Base-by-base conservation (phyloP, 768 basidiomycete genomes). In the Podaxis rugospora region DNA sequence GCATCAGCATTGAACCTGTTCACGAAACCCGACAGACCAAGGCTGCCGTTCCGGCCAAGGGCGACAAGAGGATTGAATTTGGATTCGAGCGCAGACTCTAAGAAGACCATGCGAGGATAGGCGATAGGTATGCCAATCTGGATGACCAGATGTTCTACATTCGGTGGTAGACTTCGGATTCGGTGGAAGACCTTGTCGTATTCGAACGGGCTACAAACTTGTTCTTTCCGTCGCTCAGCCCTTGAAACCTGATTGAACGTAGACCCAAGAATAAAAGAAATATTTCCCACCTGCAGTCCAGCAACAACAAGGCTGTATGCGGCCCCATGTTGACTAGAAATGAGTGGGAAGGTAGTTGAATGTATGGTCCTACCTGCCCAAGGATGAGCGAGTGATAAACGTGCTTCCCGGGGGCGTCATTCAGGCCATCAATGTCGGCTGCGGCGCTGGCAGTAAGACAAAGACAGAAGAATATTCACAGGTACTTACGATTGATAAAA, bases 1-100 rank as follows among this genome's bases (percentile, higher is more conserved):
- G 95, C 91, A 47, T 92, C 91, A n/a, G 83, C 83, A 71, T 95
- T 94, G 73, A 94, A 95, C 70, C 92, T 90, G 70, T 95, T 93
- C 35, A 92, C 87, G 66, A 95, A 90, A 11, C 92, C 89, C 32
- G 83, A 82, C 46, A 93, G 70, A 18, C 89, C 89, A 54, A 90
- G 63, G 0, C 83, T 76, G 7, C 90, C 90, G 46, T 77, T 75
- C 69, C 84, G 82, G 6, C 89, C 90, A 6, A 98, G 77, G 3
- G 86, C 81, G 39, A 89, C 83, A 47, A 98, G 74, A 1, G 95
- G 95, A 70, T 98, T 98, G 53, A 89, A 78, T 72, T 89, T 94
- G 32, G 85, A 87, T 47, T 90, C 89, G 27, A 98, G 74, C 6
- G 89, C 83, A 23, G 74, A 76, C 71, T 92, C 96, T 64, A 97